Evolutionary conservation across 371 early-diverging fungal genomes (phyloP).

Genomic region (Neoconidiobolus thromboides): DNA sequence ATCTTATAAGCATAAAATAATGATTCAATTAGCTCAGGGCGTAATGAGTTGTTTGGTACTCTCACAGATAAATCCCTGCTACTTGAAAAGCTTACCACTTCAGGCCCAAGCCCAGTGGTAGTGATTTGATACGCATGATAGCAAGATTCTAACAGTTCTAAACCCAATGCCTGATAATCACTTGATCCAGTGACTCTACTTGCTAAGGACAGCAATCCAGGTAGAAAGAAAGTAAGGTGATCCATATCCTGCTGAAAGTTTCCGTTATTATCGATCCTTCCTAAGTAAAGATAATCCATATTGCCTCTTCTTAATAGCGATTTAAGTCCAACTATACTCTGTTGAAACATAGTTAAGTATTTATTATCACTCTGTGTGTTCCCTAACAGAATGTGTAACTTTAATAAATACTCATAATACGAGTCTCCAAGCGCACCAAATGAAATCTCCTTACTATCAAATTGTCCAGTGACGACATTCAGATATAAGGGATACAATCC

Average conservation of each 20-base stretch:
- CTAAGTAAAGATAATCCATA: conserved; percentile 34
- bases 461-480: conserved; percentile 11
- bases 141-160: conserved; percentile 8
- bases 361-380: neutral
- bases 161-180: neutral
- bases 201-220: conserved; percentile 60
- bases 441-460: conserved; percentile 4
- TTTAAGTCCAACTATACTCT: neutral
- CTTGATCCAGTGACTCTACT: conserved; percentile 19
- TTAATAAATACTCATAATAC: conserved; percentile 10
- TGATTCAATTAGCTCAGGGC: conserved; percentile 50
- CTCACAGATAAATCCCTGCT: neutral
- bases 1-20: conserved; percentile 49
- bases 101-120: conserved; percentile 8
- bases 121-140: conserved; percentile 8
- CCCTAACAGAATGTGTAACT: neutral
- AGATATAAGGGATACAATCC: conserved; percentile 30
- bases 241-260: conserved; percentile 53
- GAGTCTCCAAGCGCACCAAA: conserved; percentile 10
- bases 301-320: neutral
- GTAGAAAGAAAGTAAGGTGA: conserved; percentile 83
- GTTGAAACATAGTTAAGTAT: conserved; percentile 3
- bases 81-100: neutral
- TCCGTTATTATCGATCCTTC: conserved; percentile 9
- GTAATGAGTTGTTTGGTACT: conserved; percentile 4